These are phyloP conservation scores for Pythium volutum DNA, from an alignment of 352 stramenopile species.

Conservation along the genomic window DNA sequence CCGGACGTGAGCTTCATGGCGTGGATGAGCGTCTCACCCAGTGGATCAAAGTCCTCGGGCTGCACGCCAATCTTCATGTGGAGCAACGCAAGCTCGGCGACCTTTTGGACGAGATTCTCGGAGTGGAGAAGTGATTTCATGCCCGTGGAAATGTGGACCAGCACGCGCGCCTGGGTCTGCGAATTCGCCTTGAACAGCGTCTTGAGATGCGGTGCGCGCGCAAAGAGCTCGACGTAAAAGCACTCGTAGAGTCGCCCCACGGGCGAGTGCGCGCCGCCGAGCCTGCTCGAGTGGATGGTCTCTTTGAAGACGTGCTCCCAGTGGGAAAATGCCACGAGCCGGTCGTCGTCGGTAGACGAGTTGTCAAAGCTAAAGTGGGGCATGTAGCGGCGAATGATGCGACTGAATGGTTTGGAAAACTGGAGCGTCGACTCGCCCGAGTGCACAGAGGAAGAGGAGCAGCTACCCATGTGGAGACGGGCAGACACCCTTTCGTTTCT, in stretches of 20 bases:
- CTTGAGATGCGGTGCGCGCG: constrained; percentile 49
- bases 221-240: constrained; percentile 60
- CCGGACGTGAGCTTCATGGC: constrained; percentile 53
- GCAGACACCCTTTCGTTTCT: too few species aligned
- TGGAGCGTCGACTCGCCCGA: constrained; percentile 11
- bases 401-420: constrained; percentile 50
- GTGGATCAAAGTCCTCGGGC: constrained; percentile 56
- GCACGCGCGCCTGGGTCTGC: constrained; percentile 57
- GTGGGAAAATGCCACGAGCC: constrained; percentile 43
- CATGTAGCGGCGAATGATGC: constrained; percentile 54
- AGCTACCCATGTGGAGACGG: constrained; percentile 30
- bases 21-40: constrained; percentile 56
- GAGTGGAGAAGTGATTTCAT: constrained; percentile 61
- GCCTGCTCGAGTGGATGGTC: constrained; percentile 41
- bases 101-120: constrained; percentile 55
- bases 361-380: constrained; percentile 45
- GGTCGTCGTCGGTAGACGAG: constrained; percentile 39
- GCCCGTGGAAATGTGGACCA: constrained; percentile 61
- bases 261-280: constrained; percentile 28
- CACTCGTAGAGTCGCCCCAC: constrained; percentile 51
- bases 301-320: constrained; percentile 65
- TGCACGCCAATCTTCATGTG: constrained; percentile 69
- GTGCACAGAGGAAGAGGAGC: constrained; percentile 15
- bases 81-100: constrained; percentile 57
- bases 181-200: constrained; percentile 57